Evolutionary conservation across 2,329 filamentous ascomycete genomes (phyloP).

Genomic region (Mycocentrospora acerina): DNA sequence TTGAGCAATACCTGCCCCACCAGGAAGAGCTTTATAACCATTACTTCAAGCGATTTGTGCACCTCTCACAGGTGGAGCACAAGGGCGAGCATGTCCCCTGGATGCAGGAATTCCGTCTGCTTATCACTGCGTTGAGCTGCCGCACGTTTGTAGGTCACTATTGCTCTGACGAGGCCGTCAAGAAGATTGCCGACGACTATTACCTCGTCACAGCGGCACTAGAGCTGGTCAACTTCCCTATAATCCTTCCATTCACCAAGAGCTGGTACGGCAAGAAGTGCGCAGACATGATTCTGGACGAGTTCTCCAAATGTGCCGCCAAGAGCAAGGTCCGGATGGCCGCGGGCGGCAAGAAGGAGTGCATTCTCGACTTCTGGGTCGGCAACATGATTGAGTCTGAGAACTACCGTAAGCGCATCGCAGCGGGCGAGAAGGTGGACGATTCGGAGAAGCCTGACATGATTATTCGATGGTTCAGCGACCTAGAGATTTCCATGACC

Average conservation of each 20-base stretch:
- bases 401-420: constrained; percentile 76
- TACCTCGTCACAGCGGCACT: constrained; percentile 94
- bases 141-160: constrained; percentile 98
- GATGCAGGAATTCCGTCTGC: constrained; percentile 89
- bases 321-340: constrained; percentile 93
- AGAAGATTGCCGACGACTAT: constrained; percentile 95
- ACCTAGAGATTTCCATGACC: constrained; percentile 90
- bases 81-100: constrained; percentile 76
- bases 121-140: constrained; percentile 93
- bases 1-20: constrained; percentile 84
- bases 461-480: constrained; percentile 80
- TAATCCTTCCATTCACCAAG: constrained; percentile 93
- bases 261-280: constrained; percentile 98
- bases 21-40: constrained; percentile 89
- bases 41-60: constrained; percentile 79
- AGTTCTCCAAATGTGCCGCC: constrained; percentile 88
- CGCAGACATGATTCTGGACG: constrained; percentile 83
- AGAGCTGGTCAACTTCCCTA: constrained; percentile 84
- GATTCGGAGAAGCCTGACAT: constrained; percentile 78
- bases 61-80: constrained; percentile 68
- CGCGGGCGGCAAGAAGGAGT: constrained; percentile 80
- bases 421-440: constrained; percentile 61
- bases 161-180: constrained; percentile 84
- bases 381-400: constrained; percentile 77
- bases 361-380: constrained; percentile 96